Percentiles rank a stretch among this genome's conserved stretches.
These are phyloP conservation scores for Termitomyces sp. DNA, from an alignment of 768 basidiomycete genomes.

Conservation along the genomic window DNA sequence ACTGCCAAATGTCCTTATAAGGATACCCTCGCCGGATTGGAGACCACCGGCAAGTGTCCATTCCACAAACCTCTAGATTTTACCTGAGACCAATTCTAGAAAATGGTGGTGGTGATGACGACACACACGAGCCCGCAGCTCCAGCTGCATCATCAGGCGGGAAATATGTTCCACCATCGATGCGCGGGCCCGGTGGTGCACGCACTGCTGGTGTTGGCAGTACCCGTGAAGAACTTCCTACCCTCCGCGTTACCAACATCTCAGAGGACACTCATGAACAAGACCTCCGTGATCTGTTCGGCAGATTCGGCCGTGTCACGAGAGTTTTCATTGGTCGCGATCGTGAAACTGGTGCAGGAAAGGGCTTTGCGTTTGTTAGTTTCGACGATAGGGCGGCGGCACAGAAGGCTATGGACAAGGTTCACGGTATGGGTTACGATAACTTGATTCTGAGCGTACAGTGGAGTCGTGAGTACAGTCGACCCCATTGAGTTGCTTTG, in stretches of 20 bases:
- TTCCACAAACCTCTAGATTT: neutral
- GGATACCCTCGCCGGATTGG: constrained; percentile 82
- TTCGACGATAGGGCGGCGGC: constrained; percentile 82
- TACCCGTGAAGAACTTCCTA: constrained; percentile 88
- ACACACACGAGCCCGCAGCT: constrained; percentile 30
- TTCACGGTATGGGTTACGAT: constrained; percentile 90
- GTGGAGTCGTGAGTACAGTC: constrained; percentile 55
- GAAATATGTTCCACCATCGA: constrained; percentile 94
- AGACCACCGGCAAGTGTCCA: constrained; percentile 46
- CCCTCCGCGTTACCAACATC: constrained; percentile 95
- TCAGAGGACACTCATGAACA: constrained; percentile 93
- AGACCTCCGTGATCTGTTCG: constrained; percentile 91
- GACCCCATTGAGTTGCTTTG: neutral
- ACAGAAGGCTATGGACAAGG: constrained; percentile 87
- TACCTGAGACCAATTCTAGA: constrained; percentile 17
- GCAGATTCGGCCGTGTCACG: constrained; percentile 78
- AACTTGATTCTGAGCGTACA: constrained; percentile 76
- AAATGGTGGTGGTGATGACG: constrained; percentile 36
- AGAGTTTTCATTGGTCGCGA: constrained; percentile 95
- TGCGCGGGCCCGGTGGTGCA: constrained; percentile 63
- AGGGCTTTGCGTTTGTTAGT: constrained; percentile 96
- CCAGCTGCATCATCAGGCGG: constrained; percentile 49
- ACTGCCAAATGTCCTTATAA: constrained; percentile 99
- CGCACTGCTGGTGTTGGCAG: constrained; percentile 65
- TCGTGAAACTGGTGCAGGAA: constrained; percentile 90